phyloP scores from a whole-genome alignment of 768 basidiomycete species.

The Phlebiopsis flavidoalba region DNA sequence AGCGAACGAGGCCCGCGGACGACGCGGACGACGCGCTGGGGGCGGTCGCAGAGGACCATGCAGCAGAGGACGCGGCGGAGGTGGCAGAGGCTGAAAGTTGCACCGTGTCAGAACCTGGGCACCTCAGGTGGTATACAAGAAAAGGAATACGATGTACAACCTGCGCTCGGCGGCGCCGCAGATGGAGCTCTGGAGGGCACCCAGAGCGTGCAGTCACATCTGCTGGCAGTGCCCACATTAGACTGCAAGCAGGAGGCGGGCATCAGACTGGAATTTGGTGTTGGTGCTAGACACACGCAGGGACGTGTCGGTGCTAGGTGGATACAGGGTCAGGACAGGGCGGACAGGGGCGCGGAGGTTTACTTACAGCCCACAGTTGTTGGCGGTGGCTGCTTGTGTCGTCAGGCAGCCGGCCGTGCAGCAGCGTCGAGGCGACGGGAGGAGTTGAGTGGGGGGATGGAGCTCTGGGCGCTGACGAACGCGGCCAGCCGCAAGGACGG shows the following conservation, averaged over 20 bases:
- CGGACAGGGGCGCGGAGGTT: not conserved
- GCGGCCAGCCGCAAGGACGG: constrained; percentile 8
- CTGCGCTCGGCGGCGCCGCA: constrained; percentile 24
- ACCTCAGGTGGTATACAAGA: not conserved
- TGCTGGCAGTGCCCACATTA: constrained; percentile 27
- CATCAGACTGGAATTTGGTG: constrained; percentile 30
- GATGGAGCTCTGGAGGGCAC: constrained; percentile 25
- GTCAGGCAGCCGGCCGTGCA: constrained; percentile 17
- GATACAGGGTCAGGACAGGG: not conserved
- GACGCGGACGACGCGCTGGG: not conserved
- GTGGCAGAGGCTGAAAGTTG: not conserved
- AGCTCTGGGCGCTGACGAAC: constrained; percentile 12
- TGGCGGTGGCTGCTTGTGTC: constrained; percentile 7
- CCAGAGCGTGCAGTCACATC: constrained; percentile 29
- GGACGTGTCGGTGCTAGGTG: constrained; percentile 31
- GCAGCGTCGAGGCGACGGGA: constrained; percentile 4
- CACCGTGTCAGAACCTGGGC: not conserved
- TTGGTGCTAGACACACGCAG: constrained; percentile 39
- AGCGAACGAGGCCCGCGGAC: not conserved
- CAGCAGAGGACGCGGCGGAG: not conserved
- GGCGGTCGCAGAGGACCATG: not conserved
- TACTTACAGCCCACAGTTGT: constrained; percentile 16
- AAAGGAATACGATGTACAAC: not conserved
- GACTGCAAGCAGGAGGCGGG: constrained; percentile 27
- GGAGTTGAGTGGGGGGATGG: constrained; percentile 6